These are phyloP conservation scores for Luffa acutangula DNA, from an alignment of 306 rosid genomes.

Conservation along the genomic window DNA sequence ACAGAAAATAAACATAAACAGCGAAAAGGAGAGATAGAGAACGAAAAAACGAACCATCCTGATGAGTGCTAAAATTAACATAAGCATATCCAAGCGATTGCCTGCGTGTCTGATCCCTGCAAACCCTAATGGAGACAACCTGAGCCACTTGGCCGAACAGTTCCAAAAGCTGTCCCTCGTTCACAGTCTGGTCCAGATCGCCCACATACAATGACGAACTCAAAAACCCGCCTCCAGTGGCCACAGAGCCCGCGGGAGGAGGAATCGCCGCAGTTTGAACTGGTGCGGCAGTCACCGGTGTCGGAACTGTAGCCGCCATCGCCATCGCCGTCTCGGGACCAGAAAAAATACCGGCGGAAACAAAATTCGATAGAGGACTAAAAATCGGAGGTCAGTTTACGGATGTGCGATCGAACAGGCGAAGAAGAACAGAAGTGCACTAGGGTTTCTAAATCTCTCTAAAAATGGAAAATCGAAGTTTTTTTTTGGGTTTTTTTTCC, in stretches of 20 bases:
- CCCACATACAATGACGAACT: slow-evolving; percentile 69
- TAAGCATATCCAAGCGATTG: slow-evolving; percentile 83
- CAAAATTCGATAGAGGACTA: not conserved
- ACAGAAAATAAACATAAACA: not conserved
- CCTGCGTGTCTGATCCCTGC: slow-evolving; percentile 57
- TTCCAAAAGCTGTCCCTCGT: slow-evolving; percentile 57
- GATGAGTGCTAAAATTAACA: slow-evolving; percentile 46
- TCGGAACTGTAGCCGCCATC: slow-evolving; percentile 12
- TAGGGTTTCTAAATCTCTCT: slow-evolving; percentile 4
- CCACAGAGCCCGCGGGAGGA: slow-evolving; percentile 5
- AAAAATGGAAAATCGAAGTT: not conserved
- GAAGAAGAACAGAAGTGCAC: not conserved
- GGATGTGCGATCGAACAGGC: not conserved
- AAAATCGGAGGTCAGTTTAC: not conserved
- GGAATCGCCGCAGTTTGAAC: slow-evolving; percentile 27
- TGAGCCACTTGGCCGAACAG: slow-evolving; percentile 45
- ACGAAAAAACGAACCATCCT: slow-evolving; percentile 38
- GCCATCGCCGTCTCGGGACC: slow-evolving; percentile 15
- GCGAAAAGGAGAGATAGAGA: not conserved
- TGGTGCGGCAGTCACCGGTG: slow-evolving; percentile 1
- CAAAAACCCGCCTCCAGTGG: slow-evolving; percentile 17
- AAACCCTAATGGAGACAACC: slow-evolving; percentile 60
- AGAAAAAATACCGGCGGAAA: not conserved
- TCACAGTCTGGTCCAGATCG: slow-evolving; percentile 56
- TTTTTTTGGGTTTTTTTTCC: not conserved